Base-by-base conservation (phyloP, 345 rosid species). In the Rhizophora apiculata region DNA sequence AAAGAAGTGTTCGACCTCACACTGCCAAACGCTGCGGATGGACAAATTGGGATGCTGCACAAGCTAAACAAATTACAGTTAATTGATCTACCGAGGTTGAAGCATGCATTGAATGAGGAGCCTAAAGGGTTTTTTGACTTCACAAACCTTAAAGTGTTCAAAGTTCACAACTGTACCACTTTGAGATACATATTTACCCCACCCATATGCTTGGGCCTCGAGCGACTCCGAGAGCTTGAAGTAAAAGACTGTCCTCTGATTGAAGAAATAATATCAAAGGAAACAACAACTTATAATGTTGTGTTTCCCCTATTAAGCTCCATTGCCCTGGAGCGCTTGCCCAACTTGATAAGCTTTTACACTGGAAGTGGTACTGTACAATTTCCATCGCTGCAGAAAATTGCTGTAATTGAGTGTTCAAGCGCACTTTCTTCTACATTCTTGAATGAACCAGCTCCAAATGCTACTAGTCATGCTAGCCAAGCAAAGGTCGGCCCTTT, bases 141-240 rank as follows among this genome's bases (percentile, higher is more conserved):
- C 13, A 27, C 6, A 20, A 27, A 7, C 29, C 72, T 69, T 5
- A 8, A 48, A 13, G 27, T 13, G 31, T 9, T 69, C n/a, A 31
- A 59, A 48, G 2, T 68, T 60, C 43, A 59, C 22, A 46, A 68
- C 6, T 68, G 72, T 60, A 18, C 43, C 37, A 67, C 55, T 8
- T 68, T 68, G 56, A 68, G 43, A 19, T 6, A 68, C 29, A 6
- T 58, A 58, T 68, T 69, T 31, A 60, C 60, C 21, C 72, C 39
- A n/a, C 11, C 72, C 8, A 48, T 1, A 59, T 46, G 39, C 10
- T 46, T 31, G 19, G 6, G 22, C 49, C 72, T 69, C 10, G 32
- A 4, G 31, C 49, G 16, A 31, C 65, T 69, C 48, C 49, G 32
- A 10, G 10, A 49, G 11, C 13, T 69, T 0, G 65, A 60, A 69